These are phyloP conservation scores for Phytophthora hibernalis DNA, from an alignment of 352 stramenopile species.

Conservation along the genomic window DNA sequence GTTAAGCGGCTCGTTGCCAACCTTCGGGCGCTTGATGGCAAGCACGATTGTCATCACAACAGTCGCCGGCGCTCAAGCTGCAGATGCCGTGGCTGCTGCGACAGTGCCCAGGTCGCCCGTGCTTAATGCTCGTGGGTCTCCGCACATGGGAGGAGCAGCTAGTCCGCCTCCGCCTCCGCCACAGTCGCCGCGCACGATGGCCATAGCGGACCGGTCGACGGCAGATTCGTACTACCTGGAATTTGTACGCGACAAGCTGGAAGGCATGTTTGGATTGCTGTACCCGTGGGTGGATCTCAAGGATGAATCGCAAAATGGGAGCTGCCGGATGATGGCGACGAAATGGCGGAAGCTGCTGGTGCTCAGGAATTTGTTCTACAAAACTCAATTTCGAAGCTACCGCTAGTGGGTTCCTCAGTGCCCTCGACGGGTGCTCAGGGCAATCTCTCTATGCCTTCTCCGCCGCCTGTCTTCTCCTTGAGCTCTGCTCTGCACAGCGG, in stretches of 20 bases:
- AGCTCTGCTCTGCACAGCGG: neutral
- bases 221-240: slow-evolving; percentile 82
- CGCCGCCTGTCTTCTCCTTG: slow-evolving; percentile 39
- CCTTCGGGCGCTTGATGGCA: slow-evolving; percentile 50
- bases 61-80: slow-evolving; percentile 42
- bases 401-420: slow-evolving; percentile 74
- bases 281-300: slow-evolving; percentile 66
- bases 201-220: slow-evolving; percentile 81
- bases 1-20: slow-evolving; percentile 34
- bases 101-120: slow-evolving; percentile 35
- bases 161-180: slow-evolving; percentile 74
- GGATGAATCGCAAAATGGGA: slow-evolving; percentile 69
- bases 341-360: slow-evolving; percentile 28
- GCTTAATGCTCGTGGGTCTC: slow-evolving; percentile 48
- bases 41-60: slow-evolving; percentile 33
- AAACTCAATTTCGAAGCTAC: slow-evolving; percentile 83
- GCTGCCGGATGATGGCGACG: slow-evolving; percentile 21
- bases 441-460: slow-evolving; percentile 28
- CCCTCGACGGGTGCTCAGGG: slow-evolving; percentile 24
- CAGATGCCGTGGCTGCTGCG: slow-evolving; percentile 24
- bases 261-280: slow-evolving; percentile 75
- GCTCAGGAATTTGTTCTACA: slow-evolving; percentile 59
- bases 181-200: slow-evolving; percentile 75
- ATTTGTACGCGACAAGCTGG: slow-evolving; percentile 83
- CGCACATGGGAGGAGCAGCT: slow-evolving; percentile 57